Evolutionary conservation across 2,329 filamentous ascomycete species (phyloP), one percentile per base, ranked within the genome.

Genomic region (Colletotrichum spinosum): DNA sequence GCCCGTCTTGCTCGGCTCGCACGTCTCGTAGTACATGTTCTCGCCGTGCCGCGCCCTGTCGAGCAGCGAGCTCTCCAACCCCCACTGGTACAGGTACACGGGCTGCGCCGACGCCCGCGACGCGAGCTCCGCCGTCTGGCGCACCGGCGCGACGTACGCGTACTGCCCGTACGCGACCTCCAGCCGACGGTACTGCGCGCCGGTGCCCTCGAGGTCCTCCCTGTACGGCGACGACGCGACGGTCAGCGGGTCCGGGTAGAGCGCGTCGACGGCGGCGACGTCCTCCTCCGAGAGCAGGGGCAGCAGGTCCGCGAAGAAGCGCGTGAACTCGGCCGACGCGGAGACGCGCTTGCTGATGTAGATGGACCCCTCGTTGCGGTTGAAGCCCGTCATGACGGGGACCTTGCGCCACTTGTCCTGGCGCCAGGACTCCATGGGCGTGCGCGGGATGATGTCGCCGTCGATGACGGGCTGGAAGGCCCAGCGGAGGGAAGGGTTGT

Each of bases 391-490:
- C 57, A 93, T 78, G 59, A 93, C 61, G 64, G 88, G 87, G 5
- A 90, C 80, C 68, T 82, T 82, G 70, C 89, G 81, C 74, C 83
- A 86, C n/a, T 78, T 75, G 2, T 82, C 79, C 0, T 82, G 77
- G 35, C 80, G 74, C 87, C 87, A 90, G 12, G 84, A 82, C 25
- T 82, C 78, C 11, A 90, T 80, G 2, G 90, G 90, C 12, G 84
- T 77, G 38, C 84, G 80, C 4, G 83, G 80, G 60, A 92, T 87
- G 15, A 89, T 74, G 12, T 85, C 83, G 1, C 84, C 84, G 71
- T 91, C 89, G 63, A 92, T 85, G 44, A 89, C 86, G 9, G 90
- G 90, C 71, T 92, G 90, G 77, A 92, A 93, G 1, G 91, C 81
- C 86, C 86, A 89, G 35, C 81, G 79, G 10, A 88, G 76, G 8